Evolutionary conservation across 1,284 basidiomycete genomes (phyloP).

Genomic region (Rhodotorula sp.): DNA sequence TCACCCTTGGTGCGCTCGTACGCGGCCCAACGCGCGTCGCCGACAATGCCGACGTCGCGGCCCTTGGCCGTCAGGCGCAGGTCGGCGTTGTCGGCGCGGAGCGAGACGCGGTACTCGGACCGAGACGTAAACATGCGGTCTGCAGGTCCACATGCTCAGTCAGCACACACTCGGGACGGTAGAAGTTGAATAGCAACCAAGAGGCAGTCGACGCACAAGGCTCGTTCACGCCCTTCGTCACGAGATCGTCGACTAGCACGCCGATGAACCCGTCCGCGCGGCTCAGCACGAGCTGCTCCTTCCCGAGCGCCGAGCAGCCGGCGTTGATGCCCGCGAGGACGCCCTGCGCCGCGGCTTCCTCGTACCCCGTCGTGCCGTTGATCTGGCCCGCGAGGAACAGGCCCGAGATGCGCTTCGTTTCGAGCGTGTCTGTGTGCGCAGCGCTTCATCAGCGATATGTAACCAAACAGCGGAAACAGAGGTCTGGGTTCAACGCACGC

Average conservation of each 20-base stretch:
- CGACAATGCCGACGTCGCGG: constrained; percentile 60
- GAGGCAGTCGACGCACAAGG: constrained; percentile 57
- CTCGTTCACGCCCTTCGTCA: constrained; percentile 82
- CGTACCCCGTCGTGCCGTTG: constrained; percentile 85
- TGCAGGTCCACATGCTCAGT: constrained; percentile 46
- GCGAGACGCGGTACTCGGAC: constrained; percentile 82
- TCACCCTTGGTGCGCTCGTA: constrained; percentile 59
- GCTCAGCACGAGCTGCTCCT: constrained; percentile 65
- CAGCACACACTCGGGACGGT: neutral
- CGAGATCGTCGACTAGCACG: constrained; percentile 87
- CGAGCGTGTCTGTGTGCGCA: constrained; percentile 66
- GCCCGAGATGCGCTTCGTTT: constrained; percentile 79
- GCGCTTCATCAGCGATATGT: neutral
- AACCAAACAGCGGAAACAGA: neutral
- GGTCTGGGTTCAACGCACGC: constrained; percentile 53
- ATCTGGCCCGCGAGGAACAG: constrained; percentile 86
- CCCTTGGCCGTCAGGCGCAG: constrained; percentile 73
- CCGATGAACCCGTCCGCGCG: constrained; percentile 81
- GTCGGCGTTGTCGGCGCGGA: constrained; percentile 86
- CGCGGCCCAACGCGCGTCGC: constrained; percentile 62
- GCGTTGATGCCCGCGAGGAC: constrained; percentile 82
- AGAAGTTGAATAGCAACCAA: neutral
- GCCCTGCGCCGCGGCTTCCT: constrained; percentile 87
- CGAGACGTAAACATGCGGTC: constrained; percentile 92
- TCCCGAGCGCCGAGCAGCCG: constrained; percentile 64